Evolutionary conservation across 2,329 filamentous ascomycete species (phyloP), one percentile per base, ranked within the genome.

Genomic region (Alternaria triticimaculans): DNA sequence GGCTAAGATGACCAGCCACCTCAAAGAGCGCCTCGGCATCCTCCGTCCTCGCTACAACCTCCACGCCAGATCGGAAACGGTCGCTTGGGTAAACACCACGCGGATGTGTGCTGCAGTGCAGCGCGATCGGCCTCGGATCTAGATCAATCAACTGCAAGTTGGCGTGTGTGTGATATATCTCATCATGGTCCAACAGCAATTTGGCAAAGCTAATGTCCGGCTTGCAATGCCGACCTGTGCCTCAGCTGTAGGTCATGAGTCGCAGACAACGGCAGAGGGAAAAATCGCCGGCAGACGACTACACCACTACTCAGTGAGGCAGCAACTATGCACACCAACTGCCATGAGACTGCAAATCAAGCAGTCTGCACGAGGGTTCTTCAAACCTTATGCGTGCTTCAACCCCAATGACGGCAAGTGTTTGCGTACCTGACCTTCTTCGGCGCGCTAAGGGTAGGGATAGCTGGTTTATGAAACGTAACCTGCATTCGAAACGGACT

Each of bases 401-500:
- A 63, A 58, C 56, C 63, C 43, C 50, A 55, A 44, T 61, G 58
- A 49, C 44, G 43, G 26, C 43, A 53, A 55, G 46, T 60, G 59
- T 49, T 45, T 44, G 28, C 44, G 50, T 58, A 43, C 60, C 67
- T 71, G 66, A 63, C 60, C 60, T 44, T 12, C 12, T 45, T 18
- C 58, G 60, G 51, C 43, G 60, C 48, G 26, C 62, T 66, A 33
- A 11, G 58, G 66, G 45, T 58, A 66, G 62, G 67, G 51, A 59
- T 48, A 26, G 30, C 25, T 41, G n/a, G 18, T 18, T 44, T 26
- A 18, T 71, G 71, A 73, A 73, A 73, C 71, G 48, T 43, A 50
- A 44, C 21, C 63, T 63, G 50, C 57, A 51, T 64, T 68, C 45
- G 68, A 73, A 73, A 72, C 69, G 33, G 4, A 66, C 60, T 55